Base-by-base conservation (phyloP, 2,329 filamentous ascomycete species). In the Pestalotiopsis sp. region DNA sequence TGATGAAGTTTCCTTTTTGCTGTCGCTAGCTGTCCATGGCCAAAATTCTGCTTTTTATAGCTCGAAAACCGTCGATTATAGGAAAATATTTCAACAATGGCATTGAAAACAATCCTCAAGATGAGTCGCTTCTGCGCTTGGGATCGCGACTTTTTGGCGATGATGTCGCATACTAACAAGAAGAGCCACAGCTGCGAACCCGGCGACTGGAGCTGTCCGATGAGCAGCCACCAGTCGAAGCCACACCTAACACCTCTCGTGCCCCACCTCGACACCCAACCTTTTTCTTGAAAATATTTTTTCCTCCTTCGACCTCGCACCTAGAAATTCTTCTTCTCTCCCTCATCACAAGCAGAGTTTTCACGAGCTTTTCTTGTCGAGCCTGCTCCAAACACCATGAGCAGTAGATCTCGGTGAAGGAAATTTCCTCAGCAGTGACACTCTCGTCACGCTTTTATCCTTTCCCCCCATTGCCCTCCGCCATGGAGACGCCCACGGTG, bases 381-480 rank as follows among this genome's bases (percentile, higher is more conserved):
- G 63, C 36, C 45, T 49, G 56, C 65, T 60, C 52, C 52, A 49
- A 66, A 66, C 65, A 66, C 52, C 41, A 40, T 36, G 40, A 41
- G 27, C 38, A 72, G 36, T 31, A 49, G 49, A 20, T 64, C n/a
- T 14, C 68, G 72, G 71, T 74, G 71, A 70, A 68, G 59, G 45
- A 58, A 20, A 36, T 23, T 23, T 66, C 41, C 40, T n/a, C 20
- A 57, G 23, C 36, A 14, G 31, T 65, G 38, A 63, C 45, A n/a
- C 6, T 59, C 20, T 36, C 11, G 57, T 36, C 23, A 59, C 57
- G 25, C 4, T 59, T 59, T 23, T 59, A 9, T 23, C 45, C 45
- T 52, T 52, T 17, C 17, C n/a, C 45, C 59, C 14, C 59, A 6
- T 64, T 57, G 23, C 41, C 61, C 20, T 25, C 25, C 59, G 40